phyloP scores from a whole-genome alignment of 805 yeast species.

The Teunomyces cretensis region DNA sequence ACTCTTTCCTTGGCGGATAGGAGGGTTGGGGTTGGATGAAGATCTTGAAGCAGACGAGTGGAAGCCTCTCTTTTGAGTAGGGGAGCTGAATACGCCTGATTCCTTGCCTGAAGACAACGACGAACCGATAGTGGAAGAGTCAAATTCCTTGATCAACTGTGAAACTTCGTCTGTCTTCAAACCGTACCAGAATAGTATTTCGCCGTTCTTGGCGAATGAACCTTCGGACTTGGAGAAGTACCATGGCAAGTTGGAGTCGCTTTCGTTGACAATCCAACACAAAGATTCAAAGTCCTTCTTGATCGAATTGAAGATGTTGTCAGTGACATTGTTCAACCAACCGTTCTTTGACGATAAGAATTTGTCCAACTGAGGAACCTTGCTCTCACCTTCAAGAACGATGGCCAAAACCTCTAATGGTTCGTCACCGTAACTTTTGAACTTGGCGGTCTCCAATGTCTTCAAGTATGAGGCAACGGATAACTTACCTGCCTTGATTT shows the following conservation, averaged over 20 bases:
- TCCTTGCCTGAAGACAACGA: conserved; percentile 38
- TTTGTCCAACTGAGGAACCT: conserved; percentile 73
- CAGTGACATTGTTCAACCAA: conserved; percentile 97
- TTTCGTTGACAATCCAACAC: conserved; percentile 89
- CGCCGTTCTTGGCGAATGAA: conserved; percentile 84
- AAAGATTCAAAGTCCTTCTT: conserved; percentile 69
- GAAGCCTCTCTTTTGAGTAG: conserved; percentile 53
- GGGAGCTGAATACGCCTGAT: conserved; percentile 48
- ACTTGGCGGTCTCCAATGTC: conserved; percentile 57
- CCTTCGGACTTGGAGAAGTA: conserved; percentile 92
- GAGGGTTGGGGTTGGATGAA: conserved; percentile 61
- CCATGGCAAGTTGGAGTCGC: conserved; percentile 89
- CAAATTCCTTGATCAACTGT: conserved; percentile 56
- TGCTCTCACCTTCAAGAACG: conserved; percentile 53
- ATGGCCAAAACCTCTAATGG: conserved; percentile 93
- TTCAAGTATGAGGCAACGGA: conserved; percentile 83
- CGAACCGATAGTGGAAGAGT: conserved; percentile 31
- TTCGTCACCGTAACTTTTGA: conserved; percentile 90
- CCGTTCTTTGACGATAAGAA: conserved; percentile 86
- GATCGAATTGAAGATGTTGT: conserved; percentile 83
- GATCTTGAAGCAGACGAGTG: conserved; percentile 32
- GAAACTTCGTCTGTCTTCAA: conserved; percentile 64
- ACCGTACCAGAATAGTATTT: conserved; percentile 94
- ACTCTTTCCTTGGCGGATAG: conserved; percentile 63
- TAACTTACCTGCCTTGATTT: conserved; percentile 63